A percentile compares a stretch with the other conserved stretches of the same genome.
Evolutionary conservation across 805 yeast species (phyloP).

Genomic region (Pichia exigua): DNA sequence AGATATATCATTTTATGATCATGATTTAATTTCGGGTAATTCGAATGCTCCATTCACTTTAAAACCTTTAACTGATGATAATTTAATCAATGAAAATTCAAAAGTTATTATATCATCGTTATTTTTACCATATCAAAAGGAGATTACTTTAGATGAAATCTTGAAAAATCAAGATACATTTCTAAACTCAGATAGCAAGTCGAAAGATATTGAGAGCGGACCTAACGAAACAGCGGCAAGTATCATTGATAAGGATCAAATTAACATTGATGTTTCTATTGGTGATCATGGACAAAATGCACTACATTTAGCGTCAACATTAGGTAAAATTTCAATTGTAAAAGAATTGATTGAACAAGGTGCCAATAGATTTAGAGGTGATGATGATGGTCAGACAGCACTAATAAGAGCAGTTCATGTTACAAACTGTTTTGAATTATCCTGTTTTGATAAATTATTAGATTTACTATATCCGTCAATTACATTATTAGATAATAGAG

Average conservation of each 20-base stretch:
- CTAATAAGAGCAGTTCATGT: slow-evolving; percentile 76
- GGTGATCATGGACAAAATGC: slow-evolving; percentile 93
- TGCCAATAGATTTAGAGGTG: slow-evolving; percentile 63
- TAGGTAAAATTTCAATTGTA: slow-evolving; percentile 70
- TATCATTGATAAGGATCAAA: slow-evolving; percentile 9
- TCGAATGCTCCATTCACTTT: slow-evolving; percentile 42
- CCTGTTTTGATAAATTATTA: slow-evolving; percentile 63
- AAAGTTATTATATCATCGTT: slow-evolving; percentile 40
- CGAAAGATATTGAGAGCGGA: background rate
- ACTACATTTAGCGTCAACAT: slow-evolving; percentile 91
- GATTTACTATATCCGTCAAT: slow-evolving; percentile 71
- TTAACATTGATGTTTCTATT: slow-evolving; percentile 74
- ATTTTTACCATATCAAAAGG: slow-evolving; percentile 37
- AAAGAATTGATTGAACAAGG: slow-evolving; percentile 59
- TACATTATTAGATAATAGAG: slow-evolving; percentile 54
- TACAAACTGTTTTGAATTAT: slow-evolving; percentile 73
- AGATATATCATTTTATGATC: slow-evolving; percentile 19
- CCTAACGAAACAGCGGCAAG: background rate
- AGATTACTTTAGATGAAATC: slow-evolving; percentile 15
- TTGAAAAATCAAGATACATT: background rate
- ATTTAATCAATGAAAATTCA: slow-evolving; percentile 23
- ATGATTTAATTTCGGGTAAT: slow-evolving; percentile 32
- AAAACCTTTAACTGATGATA: slow-evolving; percentile 32
- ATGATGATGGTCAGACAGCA: slow-evolving; percentile 82
- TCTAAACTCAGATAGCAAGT: background rate